phyloP scores from a whole-genome alignment of 805 yeast genomes.

The Nadsonia fulvescens region DNA sequence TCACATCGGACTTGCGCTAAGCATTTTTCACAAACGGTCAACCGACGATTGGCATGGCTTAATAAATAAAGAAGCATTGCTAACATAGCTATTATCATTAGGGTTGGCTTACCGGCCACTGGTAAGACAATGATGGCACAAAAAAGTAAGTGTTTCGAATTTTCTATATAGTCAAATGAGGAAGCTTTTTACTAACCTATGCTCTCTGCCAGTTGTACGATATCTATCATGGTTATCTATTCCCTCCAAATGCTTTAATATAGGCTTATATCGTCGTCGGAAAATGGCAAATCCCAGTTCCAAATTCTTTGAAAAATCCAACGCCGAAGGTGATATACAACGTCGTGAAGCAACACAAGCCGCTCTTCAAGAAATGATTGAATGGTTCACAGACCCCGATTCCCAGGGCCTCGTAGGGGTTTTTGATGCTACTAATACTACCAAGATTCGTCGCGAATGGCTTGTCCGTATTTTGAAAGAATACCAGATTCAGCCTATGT shows the following conservation, averaged over 20 bases:
- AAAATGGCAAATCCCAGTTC: conserved; percentile 49
- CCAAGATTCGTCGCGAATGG: conserved; percentile 48
- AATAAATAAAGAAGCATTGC: too few relatives aligned
- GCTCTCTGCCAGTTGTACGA: conserved; percentile 36
- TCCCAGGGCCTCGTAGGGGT: conserved; percentile 92
- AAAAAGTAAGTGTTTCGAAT: conserved; percentile 28
- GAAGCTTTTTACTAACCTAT: conserved; percentile 1
- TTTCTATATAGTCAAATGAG: conserved; percentile 1
- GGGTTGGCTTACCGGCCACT: conserved; percentile 34
- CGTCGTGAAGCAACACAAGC: conserved; percentile 51
- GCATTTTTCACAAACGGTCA: too few relatives aligned
- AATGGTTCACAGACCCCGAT: conserved; percentile 64
- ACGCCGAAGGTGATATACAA: conserved; percentile 42
- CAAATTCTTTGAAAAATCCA: conserved; percentile 54
- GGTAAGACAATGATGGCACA: conserved; percentile 92
- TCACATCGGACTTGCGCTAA: too few relatives aligned
- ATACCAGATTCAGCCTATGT: conserved; percentile 68
- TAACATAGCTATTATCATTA: too few relatives aligned
- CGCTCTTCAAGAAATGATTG: conserved; percentile 66
- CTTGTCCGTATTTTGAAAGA: conserved; percentile 27
- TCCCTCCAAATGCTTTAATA: conserved; percentile 72
- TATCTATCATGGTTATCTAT: conserved; percentile 87
- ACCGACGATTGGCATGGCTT: too few relatives aligned
- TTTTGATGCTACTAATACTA: conserved; percentile 83
- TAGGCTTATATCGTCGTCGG: conserved; percentile 66